phyloP scores from a whole-genome alignment of 208 protist species.

The Crithidia fasciculata region DNA sequence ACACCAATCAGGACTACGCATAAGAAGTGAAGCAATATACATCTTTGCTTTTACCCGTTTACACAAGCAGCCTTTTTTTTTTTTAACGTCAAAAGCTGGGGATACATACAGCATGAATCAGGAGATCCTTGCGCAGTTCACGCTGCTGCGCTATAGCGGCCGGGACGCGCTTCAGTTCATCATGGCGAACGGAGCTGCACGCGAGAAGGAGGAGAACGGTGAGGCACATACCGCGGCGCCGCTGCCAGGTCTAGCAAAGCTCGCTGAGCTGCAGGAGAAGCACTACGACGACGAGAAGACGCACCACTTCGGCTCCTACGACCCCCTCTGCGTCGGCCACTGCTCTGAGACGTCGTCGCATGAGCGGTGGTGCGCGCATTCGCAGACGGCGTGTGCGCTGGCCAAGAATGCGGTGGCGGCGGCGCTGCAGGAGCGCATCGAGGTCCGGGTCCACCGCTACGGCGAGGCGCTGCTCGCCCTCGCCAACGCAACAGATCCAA shows the following conservation, averaged over 20 bases:
- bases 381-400: conserved; percentile 27
- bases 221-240: not conserved
- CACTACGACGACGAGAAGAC: not conserved
- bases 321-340: conserved; percentile 20
- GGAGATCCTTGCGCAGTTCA: conserved; percentile 14
- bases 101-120: conserved; percentile 14
- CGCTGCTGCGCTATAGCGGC: conserved; percentile 18
- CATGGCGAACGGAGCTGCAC: conserved; percentile 16
- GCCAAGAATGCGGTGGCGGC: conserved; percentile 23
- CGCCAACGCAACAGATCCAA: not conserved
- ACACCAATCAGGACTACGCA: too few species aligned
- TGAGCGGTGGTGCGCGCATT: conserved; percentile 28
- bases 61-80: too few species aligned
- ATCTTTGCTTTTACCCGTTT: too few species aligned
- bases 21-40: too few species aligned
- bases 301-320: conserved; percentile 12
- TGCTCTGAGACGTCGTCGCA: conserved; percentile 5
- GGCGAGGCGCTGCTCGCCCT: conserved; percentile 26
- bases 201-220: not conserved
- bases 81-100: too few species aligned
- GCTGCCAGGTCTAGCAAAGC: conserved; percentile 21
- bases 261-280: conserved; percentile 24
- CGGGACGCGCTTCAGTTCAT: conserved; percentile 28
- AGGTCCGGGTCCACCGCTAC: conserved; percentile 25
- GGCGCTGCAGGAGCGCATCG: conserved; percentile 15